Base-by-base conservation (phyloP, 495 filamentous ascomycete species). In the Aspergillus nanangensis region DNA sequence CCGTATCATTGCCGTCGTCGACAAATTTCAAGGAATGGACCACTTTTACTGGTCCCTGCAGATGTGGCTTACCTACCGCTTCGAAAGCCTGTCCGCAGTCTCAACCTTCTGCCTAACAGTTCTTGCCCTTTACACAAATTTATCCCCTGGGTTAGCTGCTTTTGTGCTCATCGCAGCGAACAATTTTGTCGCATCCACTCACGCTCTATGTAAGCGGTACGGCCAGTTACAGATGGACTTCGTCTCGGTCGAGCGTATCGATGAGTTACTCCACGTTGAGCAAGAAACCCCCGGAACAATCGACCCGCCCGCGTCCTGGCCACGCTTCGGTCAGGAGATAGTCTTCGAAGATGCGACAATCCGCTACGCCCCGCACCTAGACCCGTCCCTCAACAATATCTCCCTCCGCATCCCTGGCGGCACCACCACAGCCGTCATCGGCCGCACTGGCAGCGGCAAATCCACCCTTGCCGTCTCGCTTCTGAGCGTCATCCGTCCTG, bases 1-100 rank as follows among this genome's bases (percentile, higher is more conserved):
- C 43, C 75, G 81, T 18, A 83, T 90, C 45, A 85, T 94, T 33
- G 71, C 71, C 3, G 86, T 86, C 15, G 85, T 85, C 0, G 88
- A 94, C 61, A 77, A 77, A 3, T 94, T 94, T 62, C 88, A 92
- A 61, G 89, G 87, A 51, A 90, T 91, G 84, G 88, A 94, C 56
- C 88, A 94, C 62, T 90, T 94, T 66, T 94, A 90, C 66, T 94
- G 88, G 88, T 84, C 78, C 38, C 70, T 92, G 5, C 87, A 92
- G 54, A 76, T 79, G 20, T 94, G 88, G 88, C 71, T 94, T 7
- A 81, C 79, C 56, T 88, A 82, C 53, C 84, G 88, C 23, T 92
- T 88, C 51, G 85, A 88, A 57, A 57, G 70, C 32, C 62, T 92
- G 10, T 87, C 86, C 1, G 84, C 82, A 0, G 50, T 73, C 15